These are phyloP conservation scores for Sodiomyces alkalinus DNA, from an alignment of 2,329 filamentous ascomycete genomes.

Conservation along the genomic window DNA sequence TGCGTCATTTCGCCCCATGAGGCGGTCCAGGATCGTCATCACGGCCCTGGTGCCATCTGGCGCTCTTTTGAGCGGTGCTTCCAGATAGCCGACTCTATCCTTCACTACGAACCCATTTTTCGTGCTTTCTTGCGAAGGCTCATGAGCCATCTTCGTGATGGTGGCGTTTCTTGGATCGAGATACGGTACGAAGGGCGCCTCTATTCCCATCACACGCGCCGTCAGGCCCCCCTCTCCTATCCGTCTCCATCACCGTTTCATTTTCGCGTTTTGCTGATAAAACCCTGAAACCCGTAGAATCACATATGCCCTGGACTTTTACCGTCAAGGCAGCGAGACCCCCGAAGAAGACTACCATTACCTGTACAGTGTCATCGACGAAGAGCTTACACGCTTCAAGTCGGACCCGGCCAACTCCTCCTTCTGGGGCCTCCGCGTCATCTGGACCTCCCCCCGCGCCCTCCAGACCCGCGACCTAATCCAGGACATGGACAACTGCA, in stretches of 20 bases:
- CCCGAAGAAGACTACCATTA: constrained; percentile 47
- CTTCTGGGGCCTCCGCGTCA: constrained; percentile 66
- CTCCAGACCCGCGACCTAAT: constrained; percentile 50
- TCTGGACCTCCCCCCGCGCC: constrained; percentile 57
- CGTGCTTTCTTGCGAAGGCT: constrained; percentile 53
- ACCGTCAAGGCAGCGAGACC: constrained; percentile 38
- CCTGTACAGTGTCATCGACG: constrained; percentile 52
- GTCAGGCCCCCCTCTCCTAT: not conserved
- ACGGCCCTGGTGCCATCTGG: constrained; percentile 69
- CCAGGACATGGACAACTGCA: constrained; percentile 66
- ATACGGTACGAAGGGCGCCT: constrained; percentile 24
- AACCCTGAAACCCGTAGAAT: constrained; percentile 23
- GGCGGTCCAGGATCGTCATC: constrained; percentile 51
- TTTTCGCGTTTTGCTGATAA: not conserved
- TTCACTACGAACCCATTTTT: constrained; percentile 75
- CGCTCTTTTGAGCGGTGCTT: constrained; percentile 57
- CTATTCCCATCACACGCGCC: not conserved
- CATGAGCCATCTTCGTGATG: constrained; percentile 48
- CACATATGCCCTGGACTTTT: constrained; percentile 52
- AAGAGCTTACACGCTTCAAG: constrained; percentile 60
- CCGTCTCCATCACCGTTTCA: not conserved
- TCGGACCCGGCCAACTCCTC: constrained; percentile 34
- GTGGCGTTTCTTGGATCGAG: constrained; percentile 67
- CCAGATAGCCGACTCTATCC: constrained; percentile 47
- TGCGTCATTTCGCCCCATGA: constrained; percentile 54